Conservation (phyloP, 331 rosid genomes). For the Malus hybrid region DNA sequence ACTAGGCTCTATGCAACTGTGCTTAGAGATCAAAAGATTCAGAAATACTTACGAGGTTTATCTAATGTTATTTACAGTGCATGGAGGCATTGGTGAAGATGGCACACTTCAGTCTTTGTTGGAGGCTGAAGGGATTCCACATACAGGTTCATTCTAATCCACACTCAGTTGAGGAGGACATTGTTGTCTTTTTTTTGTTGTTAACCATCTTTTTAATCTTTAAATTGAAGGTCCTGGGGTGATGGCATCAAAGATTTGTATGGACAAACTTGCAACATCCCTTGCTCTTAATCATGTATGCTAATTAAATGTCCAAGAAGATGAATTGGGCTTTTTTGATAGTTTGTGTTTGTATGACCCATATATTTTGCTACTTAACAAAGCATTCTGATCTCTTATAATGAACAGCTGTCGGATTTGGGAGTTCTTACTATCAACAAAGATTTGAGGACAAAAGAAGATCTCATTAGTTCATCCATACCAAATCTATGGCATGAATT, state of each 20-base stretch:
- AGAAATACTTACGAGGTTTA: conserved; percentile 8
- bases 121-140: conserved; percentile 75
- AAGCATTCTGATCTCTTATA: conserved; percentile 9
- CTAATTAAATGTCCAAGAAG: neutral
- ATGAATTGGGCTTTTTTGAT: neutral
- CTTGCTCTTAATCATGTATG: conserved; percentile 68
- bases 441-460: conserved; percentile 45
- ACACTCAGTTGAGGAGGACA: conserved; percentile 1
- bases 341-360: neutral
- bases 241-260: conserved; percentile 70
- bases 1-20: neutral
- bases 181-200: conserved; percentile 3
- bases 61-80: conserved; percentile 46
- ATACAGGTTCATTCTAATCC: conserved; percentile 54
- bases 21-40: conserved; percentile 4
- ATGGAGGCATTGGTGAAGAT: conserved; percentile 99
- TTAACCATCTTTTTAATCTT: conserved; percentile 2
- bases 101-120: conserved; percentile 87
- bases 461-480: conserved; percentile 38
- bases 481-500: conserved; percentile 67
- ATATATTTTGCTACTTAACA: neutral
- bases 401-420: conserved; percentile 47
- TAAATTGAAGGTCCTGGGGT: conserved; percentile 73
- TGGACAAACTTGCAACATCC: conserved; percentile 95
- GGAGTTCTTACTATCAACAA: conserved; percentile 88